Evolutionary conservation across 2,329 filamentous ascomycete species (phyloP).

Genomic region (Colletotrichum brevisporum): DNA sequence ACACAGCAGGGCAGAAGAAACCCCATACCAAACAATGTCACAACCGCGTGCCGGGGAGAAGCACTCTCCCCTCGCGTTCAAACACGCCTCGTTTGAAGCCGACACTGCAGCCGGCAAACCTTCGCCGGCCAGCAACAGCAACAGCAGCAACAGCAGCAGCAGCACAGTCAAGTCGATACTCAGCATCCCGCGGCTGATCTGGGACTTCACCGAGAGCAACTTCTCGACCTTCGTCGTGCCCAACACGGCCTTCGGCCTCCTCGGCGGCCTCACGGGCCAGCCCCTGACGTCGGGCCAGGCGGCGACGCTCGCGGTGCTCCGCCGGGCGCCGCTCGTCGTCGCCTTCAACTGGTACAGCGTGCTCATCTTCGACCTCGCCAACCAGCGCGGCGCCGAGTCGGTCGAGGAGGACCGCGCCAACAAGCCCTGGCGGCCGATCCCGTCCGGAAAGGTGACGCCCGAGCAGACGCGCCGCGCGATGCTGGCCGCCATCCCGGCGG

Average conservation of each 20-base stretch:
- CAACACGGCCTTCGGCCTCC: conserved; percentile 38
- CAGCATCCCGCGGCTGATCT: conserved; percentile 26
- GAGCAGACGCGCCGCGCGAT: conserved; percentile 47
- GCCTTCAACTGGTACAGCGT: conserved; percentile 49
- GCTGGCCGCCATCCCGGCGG: conserved; percentile 44
- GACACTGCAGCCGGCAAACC: conserved; percentile 1
- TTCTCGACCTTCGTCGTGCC: conserved; percentile 35
- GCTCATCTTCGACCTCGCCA: conserved; percentile 47
- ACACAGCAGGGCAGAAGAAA: neutral
- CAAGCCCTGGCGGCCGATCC: conserved; percentile 51
- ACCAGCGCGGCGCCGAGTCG: conserved; percentile 45
- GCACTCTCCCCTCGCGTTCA: conserved; percentile 26
- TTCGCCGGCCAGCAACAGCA: conserved; percentile 1
- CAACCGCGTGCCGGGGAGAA: conserved; percentile 16
- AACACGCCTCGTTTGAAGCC: conserved; percentile 28
- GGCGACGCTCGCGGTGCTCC: conserved; percentile 20
- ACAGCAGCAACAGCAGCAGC: conserved; percentile 5
- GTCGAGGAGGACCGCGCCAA: conserved; percentile 48
- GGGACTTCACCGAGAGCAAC: conserved; percentile 41
- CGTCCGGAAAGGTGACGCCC: conserved; percentile 44
- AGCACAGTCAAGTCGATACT: conserved; percentile 8
- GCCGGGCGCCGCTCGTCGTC: conserved; percentile 33
- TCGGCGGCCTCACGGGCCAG: conserved; percentile 28
- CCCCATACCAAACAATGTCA: conserved; percentile 9
- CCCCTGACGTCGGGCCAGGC: conserved; percentile 27